Evolutionary conservation across 257 asterid species (phyloP).

Genomic region (Scutellaria galericulata): DNA sequence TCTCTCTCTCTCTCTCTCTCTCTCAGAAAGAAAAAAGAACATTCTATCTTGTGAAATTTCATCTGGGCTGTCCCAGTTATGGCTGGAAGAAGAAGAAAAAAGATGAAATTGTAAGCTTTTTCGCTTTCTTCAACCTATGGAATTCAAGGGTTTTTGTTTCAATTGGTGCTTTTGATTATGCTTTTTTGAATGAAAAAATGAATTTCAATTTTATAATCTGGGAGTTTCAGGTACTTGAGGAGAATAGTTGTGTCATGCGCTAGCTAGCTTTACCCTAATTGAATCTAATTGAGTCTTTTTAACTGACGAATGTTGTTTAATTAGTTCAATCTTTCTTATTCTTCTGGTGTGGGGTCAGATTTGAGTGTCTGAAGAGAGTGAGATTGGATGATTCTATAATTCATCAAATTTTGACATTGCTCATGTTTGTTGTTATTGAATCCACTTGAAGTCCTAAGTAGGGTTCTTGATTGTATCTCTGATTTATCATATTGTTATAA

Average conservation of each 20-base stretch:
- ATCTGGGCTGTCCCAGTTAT: constrained; percentile 39
- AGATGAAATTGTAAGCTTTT: constrained; percentile 54
- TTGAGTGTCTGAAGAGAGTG: constrained; percentile 28
- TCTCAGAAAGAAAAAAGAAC: neutral
- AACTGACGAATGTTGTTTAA: neutral
- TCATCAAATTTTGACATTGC: neutral
- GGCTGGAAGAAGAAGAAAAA: constrained; percentile 61
- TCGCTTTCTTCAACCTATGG: neutral
- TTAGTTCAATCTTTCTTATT: neutral
- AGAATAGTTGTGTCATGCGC: neutral
- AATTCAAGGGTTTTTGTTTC: constrained; percentile 7
- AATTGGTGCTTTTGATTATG: neutral
- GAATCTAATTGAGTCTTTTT: constrained; percentile 14
- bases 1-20: constrained; percentile 11
- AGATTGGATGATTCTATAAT: constrained; percentile 14
- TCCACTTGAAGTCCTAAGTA: constrained; percentile 8
- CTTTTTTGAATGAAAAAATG: neutral
- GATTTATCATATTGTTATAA: neutral
- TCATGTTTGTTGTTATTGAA: neutral
- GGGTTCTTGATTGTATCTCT: constrained; percentile 29
- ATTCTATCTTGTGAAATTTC: constrained; percentile 17
- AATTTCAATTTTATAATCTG: neutral
- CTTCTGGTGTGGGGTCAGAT: constrained; percentile 29
- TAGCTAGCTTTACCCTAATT: neutral
- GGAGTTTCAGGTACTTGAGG: neutral